Percentiles rank a stretch among this genome's conserved stretches.
Evolutionary conservation across 2,329 filamentous ascomycete genomes (phyloP).

Genomic region (Verticillium albo-atrum): DNA sequence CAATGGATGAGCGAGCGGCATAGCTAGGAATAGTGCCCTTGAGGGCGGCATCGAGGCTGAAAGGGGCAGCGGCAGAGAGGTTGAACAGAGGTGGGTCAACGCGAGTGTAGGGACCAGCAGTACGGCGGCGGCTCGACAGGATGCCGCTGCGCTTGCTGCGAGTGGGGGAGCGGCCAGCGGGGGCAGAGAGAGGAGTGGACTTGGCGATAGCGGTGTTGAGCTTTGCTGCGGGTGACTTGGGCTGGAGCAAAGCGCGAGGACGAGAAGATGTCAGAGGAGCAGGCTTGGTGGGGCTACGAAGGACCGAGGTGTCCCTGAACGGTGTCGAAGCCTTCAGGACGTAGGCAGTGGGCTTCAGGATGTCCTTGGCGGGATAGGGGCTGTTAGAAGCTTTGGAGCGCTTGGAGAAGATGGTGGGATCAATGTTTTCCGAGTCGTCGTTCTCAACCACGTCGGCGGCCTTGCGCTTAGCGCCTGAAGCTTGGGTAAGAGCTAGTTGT

Average conservation of each 20-base stretch:
- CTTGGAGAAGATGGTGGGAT: conserved; percentile 54
- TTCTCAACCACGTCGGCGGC: conserved; percentile 43
- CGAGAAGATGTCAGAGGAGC: conserved; percentile 26
- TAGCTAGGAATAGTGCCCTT: conserved; percentile 68
- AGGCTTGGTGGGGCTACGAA: conserved; percentile 20
- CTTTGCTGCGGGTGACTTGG: conserved; percentile 47
- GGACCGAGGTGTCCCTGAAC: neutral
- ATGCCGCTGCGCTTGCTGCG: conserved; percentile 64
- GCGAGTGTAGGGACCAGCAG: conserved; percentile 59
- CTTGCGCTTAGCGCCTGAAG: conserved; percentile 51
- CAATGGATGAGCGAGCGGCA: conserved; percentile 33
- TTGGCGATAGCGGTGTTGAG: conserved; percentile 38
- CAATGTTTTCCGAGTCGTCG: conserved; percentile 58
- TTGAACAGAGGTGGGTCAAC: conserved; percentile 65
- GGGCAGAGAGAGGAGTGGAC: conserved; percentile 57
- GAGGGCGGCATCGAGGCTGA: conserved; percentile 81
- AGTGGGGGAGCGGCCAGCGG: conserved; percentile 77
- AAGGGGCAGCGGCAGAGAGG: conserved; percentile 53
- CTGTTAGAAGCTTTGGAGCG: conserved; percentile 48
- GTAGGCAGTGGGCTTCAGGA: conserved; percentile 44
- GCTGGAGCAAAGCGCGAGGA: conserved; percentile 41
- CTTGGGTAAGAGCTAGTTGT: conserved; percentile 33
- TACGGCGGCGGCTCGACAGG: conserved; percentile 62
- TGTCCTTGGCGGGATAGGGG: conserved; percentile 34
- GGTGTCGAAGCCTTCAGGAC: conserved; percentile 32